Percentiles rank a stretch among this genome's conserved stretches.
Evolutionary conservation across 2,329 filamentous ascomycete species (phyloP).

Genomic region (Lachnellula cervina): DNA sequence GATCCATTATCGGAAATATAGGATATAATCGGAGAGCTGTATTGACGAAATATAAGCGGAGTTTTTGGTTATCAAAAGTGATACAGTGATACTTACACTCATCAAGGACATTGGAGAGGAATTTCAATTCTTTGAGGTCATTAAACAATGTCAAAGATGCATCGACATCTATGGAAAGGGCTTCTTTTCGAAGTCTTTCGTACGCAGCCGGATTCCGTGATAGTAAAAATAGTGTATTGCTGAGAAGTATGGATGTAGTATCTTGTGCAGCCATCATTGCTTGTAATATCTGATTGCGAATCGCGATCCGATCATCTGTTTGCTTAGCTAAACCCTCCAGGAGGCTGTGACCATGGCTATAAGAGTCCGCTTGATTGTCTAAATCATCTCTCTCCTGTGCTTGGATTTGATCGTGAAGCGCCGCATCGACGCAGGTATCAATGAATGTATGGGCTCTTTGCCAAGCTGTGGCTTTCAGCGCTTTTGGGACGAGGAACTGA

Average conservation of each 20-base stretch:
- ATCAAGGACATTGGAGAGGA: not conserved
- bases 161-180: not conserved
- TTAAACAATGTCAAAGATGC: not conserved
- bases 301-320: not conserved
- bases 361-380: no score
- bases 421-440: no score
- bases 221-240: not conserved
- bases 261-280: conserved; percentile 1
- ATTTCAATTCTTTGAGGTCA: not conserved
- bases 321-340: conserved; percentile 39
- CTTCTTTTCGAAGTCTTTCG: not conserved
- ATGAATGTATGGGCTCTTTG: no score
- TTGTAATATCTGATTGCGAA: conserved; percentile 1
- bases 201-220: not conserved
- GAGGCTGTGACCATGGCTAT: conserved; percentile 19
- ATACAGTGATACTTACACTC: not conserved
- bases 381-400: no score
- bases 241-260: not conserved
- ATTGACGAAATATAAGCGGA: not conserved
- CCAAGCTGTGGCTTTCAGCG: no score
- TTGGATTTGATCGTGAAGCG: no score
- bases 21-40: not conserved
- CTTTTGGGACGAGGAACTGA: no score
- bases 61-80: no score
- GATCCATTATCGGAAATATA: not conserved